Evolutionary conservation across 202 grass and related monocot species (phyloP).

Genomic region (Cymbopogon flexuosus): DNA sequence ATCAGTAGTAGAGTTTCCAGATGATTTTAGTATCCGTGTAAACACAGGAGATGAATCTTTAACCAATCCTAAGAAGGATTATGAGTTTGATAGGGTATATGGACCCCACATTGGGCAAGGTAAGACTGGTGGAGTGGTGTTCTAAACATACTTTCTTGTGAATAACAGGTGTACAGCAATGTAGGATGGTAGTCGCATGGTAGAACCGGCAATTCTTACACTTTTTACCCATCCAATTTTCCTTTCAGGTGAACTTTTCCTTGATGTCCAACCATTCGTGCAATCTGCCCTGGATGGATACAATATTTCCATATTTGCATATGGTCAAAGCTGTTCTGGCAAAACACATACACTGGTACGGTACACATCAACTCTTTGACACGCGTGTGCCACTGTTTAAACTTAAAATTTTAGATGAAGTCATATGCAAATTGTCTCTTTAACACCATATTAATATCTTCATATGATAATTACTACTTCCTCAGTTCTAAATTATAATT

Average conservation of each 20-base stretch:
- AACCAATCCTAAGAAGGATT: constrained; percentile 91
- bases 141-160: constrained; percentile 4
- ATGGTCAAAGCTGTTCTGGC: constrained; percentile 87
- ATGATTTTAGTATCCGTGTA: constrained; percentile 89
- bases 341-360: constrained; percentile 95
- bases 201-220: neutral
- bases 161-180: constrained; percentile 7
- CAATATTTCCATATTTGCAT: constrained; percentile 86
- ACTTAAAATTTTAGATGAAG: neutral
- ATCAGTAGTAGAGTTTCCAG: constrained; percentile 80
- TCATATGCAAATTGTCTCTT: neutral
- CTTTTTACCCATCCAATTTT: constrained; percentile 14
- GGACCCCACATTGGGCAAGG: constrained; percentile 95
- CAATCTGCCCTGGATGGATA: constrained; percentile 90
- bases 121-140: constrained; percentile 34
- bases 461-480: neutral
- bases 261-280: constrained; percentile 90
- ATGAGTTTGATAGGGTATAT: constrained; percentile 95
- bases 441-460: constrained; percentile 11
- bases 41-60: constrained; percentile 89
- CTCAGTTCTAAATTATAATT: no score
- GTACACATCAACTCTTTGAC: constrained; percentile 36
- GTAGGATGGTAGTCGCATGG: neutral
- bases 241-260: constrained; percentile 80
- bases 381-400: neutral